These are phyloP conservation scores for Sinapis alba DNA, from an alignment of 441 rosid genomes.

Conservation along the genomic window DNA sequence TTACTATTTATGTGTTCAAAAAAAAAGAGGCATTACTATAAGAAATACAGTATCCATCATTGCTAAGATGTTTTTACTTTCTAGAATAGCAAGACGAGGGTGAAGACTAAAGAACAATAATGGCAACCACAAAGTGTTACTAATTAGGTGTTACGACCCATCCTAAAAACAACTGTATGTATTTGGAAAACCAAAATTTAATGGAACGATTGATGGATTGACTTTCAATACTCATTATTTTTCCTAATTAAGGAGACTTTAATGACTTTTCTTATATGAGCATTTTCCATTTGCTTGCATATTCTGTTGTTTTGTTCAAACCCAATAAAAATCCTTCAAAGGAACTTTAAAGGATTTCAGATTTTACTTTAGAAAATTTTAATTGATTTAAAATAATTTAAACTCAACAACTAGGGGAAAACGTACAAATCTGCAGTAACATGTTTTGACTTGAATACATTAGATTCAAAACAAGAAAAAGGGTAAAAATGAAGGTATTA, in stretches of 20 bases:
- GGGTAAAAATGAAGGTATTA: not conserved
- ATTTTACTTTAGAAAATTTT: not conserved
- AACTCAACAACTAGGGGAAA: not conserved
- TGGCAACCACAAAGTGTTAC: not conserved
- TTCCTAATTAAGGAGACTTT: conserved; percentile 19
- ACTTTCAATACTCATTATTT: not conserved
- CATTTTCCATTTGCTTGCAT: not conserved
- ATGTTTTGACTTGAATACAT: not conserved
- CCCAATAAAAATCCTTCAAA: not conserved
- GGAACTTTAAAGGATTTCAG: not conserved
- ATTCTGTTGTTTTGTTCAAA: not conserved
- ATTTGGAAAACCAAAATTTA: conserved; percentile 17
- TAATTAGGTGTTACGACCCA: not conserved
- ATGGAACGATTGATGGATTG: not conserved
- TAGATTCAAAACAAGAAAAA: not conserved
- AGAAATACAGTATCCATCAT: not conserved
- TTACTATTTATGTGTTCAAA: too few relatives aligned
- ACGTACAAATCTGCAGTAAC: not conserved
- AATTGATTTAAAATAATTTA: not conserved
- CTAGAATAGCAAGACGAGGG: not conserved
- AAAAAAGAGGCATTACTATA: not conserved
- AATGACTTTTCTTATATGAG: conserved; percentile 27
- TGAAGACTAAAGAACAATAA: not conserved
- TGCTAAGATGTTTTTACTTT: not conserved
- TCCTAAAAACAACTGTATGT: conserved; percentile 15